Base-by-base conservation (phyloP, 2,329 filamentous ascomycete genomes). In the Xylaria sp. region DNA sequence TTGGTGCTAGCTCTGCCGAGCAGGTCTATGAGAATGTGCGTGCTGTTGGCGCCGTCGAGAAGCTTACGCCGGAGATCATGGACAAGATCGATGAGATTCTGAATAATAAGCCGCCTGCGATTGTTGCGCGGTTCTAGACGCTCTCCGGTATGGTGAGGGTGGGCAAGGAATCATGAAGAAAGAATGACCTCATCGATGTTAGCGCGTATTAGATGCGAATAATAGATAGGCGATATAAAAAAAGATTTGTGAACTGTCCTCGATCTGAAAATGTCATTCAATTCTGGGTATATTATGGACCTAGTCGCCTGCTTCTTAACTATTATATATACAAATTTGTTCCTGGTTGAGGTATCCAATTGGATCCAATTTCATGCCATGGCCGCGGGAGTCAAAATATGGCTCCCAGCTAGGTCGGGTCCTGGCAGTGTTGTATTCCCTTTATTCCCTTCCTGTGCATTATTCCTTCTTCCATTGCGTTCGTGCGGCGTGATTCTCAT, bases 1-100 rank as follows among this genome's bases (percentile, higher is more conserved):
- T 86, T 0, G 87, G 87, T 6, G 87, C 88, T 5, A 88, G 85
- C 78, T 83, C 80, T 62, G 80, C 83, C 3, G 83, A 85, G 76
- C 88, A 90, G 81, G 81, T 90, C 52, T 86, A 85, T 63, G 87
- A 90, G 78, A 89, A 88, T 73, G 79, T 87, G 56, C 80, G 81
- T 74, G 86, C 89, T 2, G 71, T 90, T 12, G 80, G 78, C 13
- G 80, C 83, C 10, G 77, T 87, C 28, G 84, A 87, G 62, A 86
- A 85, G 79, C 77, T 90, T 74, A 90, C 87, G 5, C 83, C 83
- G 0, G 87, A 88, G 76, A 81, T 90, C 60, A 75, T 90, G 79
- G 79, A 80, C 13, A 84, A 89, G 81, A 90, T 90, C 76, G 88
- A 90, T 68, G 80, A 80, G 45, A 83, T 89, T 60, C 76, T 89